These are phyloP conservation scores for Fusarium ramigenum DNA, from an alignment of 2,329 filamentous ascomycete genomes.

Conservation along the genomic window DNA sequence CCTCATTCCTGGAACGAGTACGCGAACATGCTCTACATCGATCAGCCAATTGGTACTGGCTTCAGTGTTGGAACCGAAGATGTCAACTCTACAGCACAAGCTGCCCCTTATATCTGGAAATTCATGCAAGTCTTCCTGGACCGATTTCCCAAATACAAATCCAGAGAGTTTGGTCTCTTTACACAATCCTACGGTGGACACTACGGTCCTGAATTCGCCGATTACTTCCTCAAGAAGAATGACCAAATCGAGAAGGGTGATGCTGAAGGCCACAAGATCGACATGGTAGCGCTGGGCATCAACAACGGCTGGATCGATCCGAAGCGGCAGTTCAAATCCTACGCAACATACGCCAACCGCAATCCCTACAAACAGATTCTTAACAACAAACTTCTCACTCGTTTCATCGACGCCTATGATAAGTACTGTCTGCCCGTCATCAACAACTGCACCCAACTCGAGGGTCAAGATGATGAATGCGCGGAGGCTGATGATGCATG, in stretches of 20 bases:
- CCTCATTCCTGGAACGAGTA: constrained; percentile 71
- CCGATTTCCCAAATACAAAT: constrained; percentile 70
- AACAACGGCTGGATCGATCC: constrained; percentile 67
- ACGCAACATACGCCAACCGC: constrained; percentile 46
- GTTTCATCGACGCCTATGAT: constrained; percentile 45
- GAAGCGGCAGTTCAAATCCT: constrained; percentile 47
- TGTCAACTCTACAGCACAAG: constrained; percentile 45
- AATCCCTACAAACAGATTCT: constrained; percentile 48
- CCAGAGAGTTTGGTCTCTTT: constrained; percentile 64
- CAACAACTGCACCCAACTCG: constrained; percentile 35
- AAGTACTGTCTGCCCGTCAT: constrained; percentile 37
- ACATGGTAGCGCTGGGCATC: constrained; percentile 63
- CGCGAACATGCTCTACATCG: constrained; percentile 75
- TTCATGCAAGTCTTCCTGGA: constrained; percentile 70
- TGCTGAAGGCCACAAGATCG: constrained; percentile 53
- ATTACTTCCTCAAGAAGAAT: constrained; percentile 67
- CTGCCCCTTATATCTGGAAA: constrained; percentile 57
- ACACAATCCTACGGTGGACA: constrained; percentile 67
- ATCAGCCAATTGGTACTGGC: constrained; percentile 61
- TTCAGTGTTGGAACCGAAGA: constrained; percentile 43
- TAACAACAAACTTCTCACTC: constrained; percentile 19
- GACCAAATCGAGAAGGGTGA: constrained; percentile 56
- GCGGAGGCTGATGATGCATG: constrained; percentile 40
- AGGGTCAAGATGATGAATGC: constrained; percentile 43
- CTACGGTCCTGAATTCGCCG: constrained; percentile 65